phyloP scores from a whole-genome alignment of 2,329 filamentous ascomycete species.

The Calonectria hongkongensis region DNA sequence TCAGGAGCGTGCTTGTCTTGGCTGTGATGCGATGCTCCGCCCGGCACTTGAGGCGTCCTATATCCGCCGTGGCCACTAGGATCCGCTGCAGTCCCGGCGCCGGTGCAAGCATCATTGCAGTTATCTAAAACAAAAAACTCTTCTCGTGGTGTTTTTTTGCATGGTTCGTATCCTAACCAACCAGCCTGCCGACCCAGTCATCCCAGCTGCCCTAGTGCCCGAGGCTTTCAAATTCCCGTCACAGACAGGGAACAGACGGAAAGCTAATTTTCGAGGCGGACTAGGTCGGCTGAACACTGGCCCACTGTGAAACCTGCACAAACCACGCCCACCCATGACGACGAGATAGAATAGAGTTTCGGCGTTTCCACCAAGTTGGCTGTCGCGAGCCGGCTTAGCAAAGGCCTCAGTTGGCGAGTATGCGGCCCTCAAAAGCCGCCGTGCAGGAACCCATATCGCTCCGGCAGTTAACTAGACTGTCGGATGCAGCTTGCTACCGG shows the following conservation, averaged over 20 bases:
- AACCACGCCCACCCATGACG: not conserved
- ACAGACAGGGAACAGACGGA: slow-evolving; percentile 1
- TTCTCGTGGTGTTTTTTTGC: not conserved
- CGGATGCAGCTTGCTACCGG: no score
- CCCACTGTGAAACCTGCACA: not conserved
- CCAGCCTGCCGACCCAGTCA: not conserved
- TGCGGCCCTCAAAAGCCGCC: not conserved
- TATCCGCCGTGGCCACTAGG: not conserved
- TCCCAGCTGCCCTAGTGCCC: slow-evolving; percentile 6
- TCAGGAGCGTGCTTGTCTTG: not conserved
- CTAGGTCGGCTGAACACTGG: slow-evolving; percentile 2
- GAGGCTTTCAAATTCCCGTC: not conserved
- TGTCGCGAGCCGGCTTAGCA: not conserved
- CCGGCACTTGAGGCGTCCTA: not conserved
- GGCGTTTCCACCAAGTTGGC: slow-evolving; percentile 1
- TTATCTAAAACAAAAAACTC: not conserved
- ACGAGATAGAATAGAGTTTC: slow-evolving; percentile 1
- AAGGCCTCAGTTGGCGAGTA: not conserved
- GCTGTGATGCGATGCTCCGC: not conserved
- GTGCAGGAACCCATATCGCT: not conserved
- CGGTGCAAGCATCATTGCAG: not conserved
- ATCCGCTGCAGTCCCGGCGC: not conserved
- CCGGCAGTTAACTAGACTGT: not conserved
- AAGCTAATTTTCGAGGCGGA: slow-evolving; percentile 1
- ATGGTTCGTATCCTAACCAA: not conserved